Conservation (phyloP, 768 basidiomycete genomes). For the Calocybe indica region DNA sequence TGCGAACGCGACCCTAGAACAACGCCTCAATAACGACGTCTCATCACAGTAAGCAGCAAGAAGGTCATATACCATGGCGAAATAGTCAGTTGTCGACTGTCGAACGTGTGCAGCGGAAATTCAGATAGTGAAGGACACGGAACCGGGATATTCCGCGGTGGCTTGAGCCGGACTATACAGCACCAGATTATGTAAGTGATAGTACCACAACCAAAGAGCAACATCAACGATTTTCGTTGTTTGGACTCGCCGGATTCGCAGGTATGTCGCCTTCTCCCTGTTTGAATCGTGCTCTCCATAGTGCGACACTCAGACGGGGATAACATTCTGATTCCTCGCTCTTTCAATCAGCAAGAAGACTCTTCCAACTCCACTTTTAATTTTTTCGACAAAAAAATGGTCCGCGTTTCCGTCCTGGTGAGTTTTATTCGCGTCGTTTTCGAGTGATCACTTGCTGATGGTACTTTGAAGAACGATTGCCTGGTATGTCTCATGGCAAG, state of each 20-base stretch:
- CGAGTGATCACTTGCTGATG: slow-evolving; percentile 2
- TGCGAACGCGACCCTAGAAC: slow-evolving; percentile 93
- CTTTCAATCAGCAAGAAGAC: slow-evolving; percentile 13
- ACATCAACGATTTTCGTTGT: slow-evolving; percentile 1
- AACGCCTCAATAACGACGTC: slow-evolving; percentile 2
- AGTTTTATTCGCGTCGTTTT: slow-evolving; percentile 25
- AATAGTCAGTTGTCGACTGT: slow-evolving; percentile 16
- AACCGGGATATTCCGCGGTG: slow-evolving; percentile 33
- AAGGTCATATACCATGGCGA: slow-evolving; percentile 45
- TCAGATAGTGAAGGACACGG: slow-evolving; percentile 1
- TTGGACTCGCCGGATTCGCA: background rate
- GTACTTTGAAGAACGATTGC: slow-evolving; percentile 36
- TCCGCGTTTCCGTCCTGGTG: slow-evolving; percentile 84
- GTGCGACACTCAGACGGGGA: slow-evolving; percentile 83
- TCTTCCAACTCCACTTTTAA: slow-evolving; percentile 5
- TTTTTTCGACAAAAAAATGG: slow-evolving; percentile 50
- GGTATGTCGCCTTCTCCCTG: slow-evolving; percentile 11
- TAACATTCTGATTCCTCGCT: slow-evolving; percentile 31
- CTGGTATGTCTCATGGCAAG: slow-evolving; percentile 18
- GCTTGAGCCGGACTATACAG: slow-evolving; percentile 37
- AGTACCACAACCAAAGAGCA: slow-evolving; percentile 17
- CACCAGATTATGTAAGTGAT: background rate
- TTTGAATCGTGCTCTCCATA: slow-evolving; percentile 80
- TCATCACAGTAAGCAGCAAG: too few relatives aligned
- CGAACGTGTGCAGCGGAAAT: slow-evolving; percentile 1